These are phyloP conservation scores for Morella rubra DNA, from an alignment of 306 rosid species.

Conservation along the genomic window DNA sequence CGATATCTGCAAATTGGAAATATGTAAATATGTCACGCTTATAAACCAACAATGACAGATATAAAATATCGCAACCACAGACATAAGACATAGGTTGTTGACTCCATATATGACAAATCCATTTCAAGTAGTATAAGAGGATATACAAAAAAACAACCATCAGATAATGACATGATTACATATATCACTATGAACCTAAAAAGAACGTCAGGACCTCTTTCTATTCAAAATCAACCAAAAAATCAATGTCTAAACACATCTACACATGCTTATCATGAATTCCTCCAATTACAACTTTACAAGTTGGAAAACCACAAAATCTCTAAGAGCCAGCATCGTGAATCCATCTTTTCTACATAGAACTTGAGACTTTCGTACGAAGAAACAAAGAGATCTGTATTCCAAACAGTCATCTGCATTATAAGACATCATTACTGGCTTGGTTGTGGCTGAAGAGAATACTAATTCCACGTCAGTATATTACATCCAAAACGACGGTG, in stretches of 20 bases:
- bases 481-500: background rate
- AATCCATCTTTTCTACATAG: background rate
- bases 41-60: background rate
- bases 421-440: background rate
- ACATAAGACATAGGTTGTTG: background rate
- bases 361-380: background rate
- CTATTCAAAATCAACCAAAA: background rate
- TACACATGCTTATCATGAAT: background rate
- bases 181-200: background rate
- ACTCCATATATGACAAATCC: background rate
- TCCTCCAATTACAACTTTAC: background rate
- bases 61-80: background rate
- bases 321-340: background rate
- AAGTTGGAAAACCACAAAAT: background rate
- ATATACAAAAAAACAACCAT: background rate
- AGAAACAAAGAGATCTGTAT: background rate
- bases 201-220: background rate
- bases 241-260: background rate
- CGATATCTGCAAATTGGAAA: constrained; percentile 32
- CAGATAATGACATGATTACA: background rate
- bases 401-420: background rate
- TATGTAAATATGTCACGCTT: constrained; percentile 3
- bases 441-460: background rate
- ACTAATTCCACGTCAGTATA: background rate
- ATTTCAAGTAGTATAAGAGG: background rate